These are phyloP conservation scores for Comarum palustre DNA, from an alignment of 306 rosid genomes.

Conservation along the genomic window DNA sequence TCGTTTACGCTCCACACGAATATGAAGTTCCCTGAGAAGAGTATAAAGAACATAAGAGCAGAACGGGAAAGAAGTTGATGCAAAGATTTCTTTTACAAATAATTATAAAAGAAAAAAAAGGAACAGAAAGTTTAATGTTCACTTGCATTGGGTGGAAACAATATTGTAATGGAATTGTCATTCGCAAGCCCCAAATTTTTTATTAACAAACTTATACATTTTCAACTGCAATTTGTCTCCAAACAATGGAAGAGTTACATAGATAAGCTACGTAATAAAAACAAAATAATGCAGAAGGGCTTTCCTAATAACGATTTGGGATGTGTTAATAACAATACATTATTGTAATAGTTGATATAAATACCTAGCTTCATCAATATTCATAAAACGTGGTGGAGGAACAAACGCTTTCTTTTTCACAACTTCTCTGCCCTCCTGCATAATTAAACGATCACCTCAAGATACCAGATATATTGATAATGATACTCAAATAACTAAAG, in stretches of 20 bases:
- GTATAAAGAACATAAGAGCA: constrained; percentile 7
- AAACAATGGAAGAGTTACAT: not conserved
- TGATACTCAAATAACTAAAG: not conserved
- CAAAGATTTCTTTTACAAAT: not conserved
- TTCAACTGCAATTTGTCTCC: not conserved
- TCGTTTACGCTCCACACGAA: constrained; percentile 84
- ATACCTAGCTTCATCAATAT: constrained; percentile 92
- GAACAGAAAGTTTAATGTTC: not conserved
- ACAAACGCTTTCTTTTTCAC: constrained; percentile 89
- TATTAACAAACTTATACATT: not conserved
- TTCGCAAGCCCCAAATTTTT: not conserved
- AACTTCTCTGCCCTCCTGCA: constrained; percentile 96
- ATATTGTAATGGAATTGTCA: not conserved
- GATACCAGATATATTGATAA: not conserved
- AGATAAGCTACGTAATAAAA: not conserved
- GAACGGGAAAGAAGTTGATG: constrained; percentile 6
- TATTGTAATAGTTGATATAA: constrained; percentile 13
- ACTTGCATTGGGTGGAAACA: constrained; percentile 21
- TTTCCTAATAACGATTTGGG: not conserved
- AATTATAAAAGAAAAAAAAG: not conserved
- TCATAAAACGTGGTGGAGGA: constrained; percentile 98
- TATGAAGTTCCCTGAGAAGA: constrained; percentile 78
- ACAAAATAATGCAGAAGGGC: not conserved
- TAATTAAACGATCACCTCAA: constrained; percentile 20
- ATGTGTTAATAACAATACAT: not conserved